Base-by-base conservation (phyloP, 176 grass and related monocot species). In the Juncus effusus region DNA sequence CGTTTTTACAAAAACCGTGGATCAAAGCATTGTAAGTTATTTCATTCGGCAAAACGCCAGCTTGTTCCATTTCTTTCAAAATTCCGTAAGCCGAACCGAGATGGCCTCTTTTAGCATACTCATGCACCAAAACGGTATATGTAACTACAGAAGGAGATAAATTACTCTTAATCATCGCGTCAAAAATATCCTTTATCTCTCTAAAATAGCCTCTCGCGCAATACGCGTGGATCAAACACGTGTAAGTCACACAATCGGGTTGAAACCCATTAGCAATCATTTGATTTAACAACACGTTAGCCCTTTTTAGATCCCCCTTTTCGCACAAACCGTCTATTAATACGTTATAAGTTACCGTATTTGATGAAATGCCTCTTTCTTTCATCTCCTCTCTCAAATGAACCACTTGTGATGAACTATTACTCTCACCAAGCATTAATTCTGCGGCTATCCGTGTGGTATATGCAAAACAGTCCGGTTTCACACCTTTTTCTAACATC, bases 11-110 rank as follows among this genome's bases (percentile, higher is more conserved):
- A 69, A 77, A 56, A 40, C 77, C 84, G 79, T 92, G 69, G 72
- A 92, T 84, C 11, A 92, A 73, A 58, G 82, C 81, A 70, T 92
- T 87, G 70, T 87, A 92, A 66, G 84, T 92, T 54, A 92, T 78
- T 69, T 84, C 84, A 65, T 74, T 92, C 59, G 89, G 84, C 56
- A 73, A 9, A 3, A 84, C 73, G 40, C 74, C 75, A 59, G 77
- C 57, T 54, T 80, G 78, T 59, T 61, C 50, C 84, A 87, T 87
- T 59, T 79, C 78, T 40, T 2, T 51, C 45, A 92, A 87, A 63
- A 79, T 84, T 39, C 60, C 54, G 75, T 87, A 82, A 60, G 84
- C 88, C 53, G 70, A 63, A 36, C 76, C 69, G 69, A 92, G 74
- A 76, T 84, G 55, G 50, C 88, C 81, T 50, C 28, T 69, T 50